A percentile compares a stretch with the other conserved stretches of the same genome.
These are phyloP conservation scores for Annulohypoxylon stygium DNA, from an alignment of 495 filamentous ascomycete genomes.

Conservation along the genomic window DNA sequence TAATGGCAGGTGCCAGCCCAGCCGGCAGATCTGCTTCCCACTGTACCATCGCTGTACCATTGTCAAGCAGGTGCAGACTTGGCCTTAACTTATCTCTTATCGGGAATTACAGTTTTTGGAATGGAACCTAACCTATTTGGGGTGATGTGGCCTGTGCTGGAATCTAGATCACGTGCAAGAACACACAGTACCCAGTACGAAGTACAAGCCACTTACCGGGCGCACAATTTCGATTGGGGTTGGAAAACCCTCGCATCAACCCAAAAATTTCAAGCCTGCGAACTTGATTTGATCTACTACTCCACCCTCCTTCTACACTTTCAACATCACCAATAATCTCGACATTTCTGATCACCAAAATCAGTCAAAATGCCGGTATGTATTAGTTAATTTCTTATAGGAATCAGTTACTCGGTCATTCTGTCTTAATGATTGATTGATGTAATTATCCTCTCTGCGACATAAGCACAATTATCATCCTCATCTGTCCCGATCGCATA, in stretches of 20 bases:
- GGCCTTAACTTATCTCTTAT: slow-evolving; percentile 29
- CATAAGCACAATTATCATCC: slow-evolving; percentile 7
- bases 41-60: background rate
- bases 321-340: slow-evolving; percentile 55
- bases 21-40: slow-evolving; percentile 15
- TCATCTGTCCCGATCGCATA: background rate
- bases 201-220: background rate
- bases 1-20: slow-evolving; percentile 20
- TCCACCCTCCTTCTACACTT: slow-evolving; percentile 48
- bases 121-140: slow-evolving; percentile 3
- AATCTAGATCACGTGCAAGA: slow-evolving; percentile 39
- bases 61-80: background rate
- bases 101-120: background rate
- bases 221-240: slow-evolving; percentile 57
- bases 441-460: slow-evolving; percentile 3
- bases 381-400: slow-evolving; percentile 40
- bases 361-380: slow-evolving; percentile 88
- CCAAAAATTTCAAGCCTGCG: slow-evolving; percentile 47
- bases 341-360: slow-evolving; percentile 60
- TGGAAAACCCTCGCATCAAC: slow-evolving; percentile 51
- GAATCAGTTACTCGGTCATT: background rate
- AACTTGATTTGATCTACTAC: slow-evolving; percentile 42
- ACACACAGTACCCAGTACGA: background rate
- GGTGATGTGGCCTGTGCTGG: background rate
- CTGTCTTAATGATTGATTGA: background rate